Conservation (phyloP, 2,329 filamentous ascomycete genomes). For the Aspergillus amoenus region DNA sequence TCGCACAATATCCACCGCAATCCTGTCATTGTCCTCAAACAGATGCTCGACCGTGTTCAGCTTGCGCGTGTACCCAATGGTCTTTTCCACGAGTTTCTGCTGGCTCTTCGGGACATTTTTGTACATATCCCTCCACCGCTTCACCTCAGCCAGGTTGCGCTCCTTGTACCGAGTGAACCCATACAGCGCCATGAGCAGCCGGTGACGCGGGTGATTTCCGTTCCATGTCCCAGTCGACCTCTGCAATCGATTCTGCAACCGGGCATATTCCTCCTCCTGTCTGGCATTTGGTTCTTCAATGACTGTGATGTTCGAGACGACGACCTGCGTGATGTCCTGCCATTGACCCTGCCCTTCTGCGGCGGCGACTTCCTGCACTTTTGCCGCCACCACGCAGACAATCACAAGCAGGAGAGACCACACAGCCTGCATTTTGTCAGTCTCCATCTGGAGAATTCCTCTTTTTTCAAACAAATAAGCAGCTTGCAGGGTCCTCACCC, state of each 20-base stretch:
- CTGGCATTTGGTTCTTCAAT: not conserved
- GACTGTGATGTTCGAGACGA: slow-evolving; percentile 15
- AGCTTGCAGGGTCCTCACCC: slow-evolving; percentile 13
- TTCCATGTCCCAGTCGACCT: slow-evolving; percentile 18
- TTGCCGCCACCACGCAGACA: not conserved
- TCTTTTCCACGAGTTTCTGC: slow-evolving; percentile 56
- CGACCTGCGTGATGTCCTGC: slow-evolving; percentile 12
- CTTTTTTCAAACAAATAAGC: not conserved
- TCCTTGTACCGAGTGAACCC: slow-evolving; percentile 26
- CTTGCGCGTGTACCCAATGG: slow-evolving; percentile 58
- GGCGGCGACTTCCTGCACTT: not conserved
- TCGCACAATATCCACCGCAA: slow-evolving; percentile 50
- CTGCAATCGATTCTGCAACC: slow-evolving; percentile 19
- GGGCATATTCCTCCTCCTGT: slow-evolving; percentile 13
- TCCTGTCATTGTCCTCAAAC: slow-evolving; percentile 45
- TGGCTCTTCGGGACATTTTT: slow-evolving; percentile 21
- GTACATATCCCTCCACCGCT: slow-evolving; percentile 23
- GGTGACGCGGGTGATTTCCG: slow-evolving; percentile 24
- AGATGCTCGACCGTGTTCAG: slow-evolving; percentile 46
- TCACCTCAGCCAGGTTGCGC: slow-evolving; percentile 18
- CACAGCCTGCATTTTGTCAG: not conserved
- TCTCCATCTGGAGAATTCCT: not conserved
- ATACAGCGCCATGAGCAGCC: slow-evolving; percentile 27
- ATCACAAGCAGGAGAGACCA: not conserved
- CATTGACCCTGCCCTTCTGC: not conserved